These are phyloP conservation scores for Imleria badia DNA, from an alignment of 768 basidiomycete species.

Conservation along the genomic window DNA sequence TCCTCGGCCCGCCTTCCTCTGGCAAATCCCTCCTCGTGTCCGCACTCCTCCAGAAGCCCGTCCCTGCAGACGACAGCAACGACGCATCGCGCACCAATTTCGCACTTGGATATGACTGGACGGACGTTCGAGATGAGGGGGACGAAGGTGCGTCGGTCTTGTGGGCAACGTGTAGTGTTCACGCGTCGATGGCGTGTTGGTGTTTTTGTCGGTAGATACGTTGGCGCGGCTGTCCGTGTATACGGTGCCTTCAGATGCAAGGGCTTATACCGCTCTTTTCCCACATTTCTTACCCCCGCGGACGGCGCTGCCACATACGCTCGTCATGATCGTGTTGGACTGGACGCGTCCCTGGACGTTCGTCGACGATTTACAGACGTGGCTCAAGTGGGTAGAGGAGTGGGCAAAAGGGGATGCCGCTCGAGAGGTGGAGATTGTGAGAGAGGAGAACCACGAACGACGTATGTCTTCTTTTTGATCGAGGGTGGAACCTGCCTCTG, in stretches of 20 bases:
- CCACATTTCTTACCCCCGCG: slow-evolving; percentile 80
- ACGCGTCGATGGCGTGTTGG: background rate
- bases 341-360: slow-evolving; percentile 97
- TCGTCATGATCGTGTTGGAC: slow-evolving; percentile 85
- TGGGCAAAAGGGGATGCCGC: slow-evolving; percentile 72
- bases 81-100: slow-evolving; percentile 69
- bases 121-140: slow-evolving; percentile 86
- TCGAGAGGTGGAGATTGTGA: slow-evolving; percentile 68
- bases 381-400: slow-evolving; percentile 83
- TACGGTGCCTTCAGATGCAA: slow-evolving; percentile 81
- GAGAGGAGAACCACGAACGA: slow-evolving; percentile 82
- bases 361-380: slow-evolving; percentile 76
- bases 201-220: slow-evolving; percentile 54
- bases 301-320: slow-evolving; percentile 62
- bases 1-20: slow-evolving; percentile 76
- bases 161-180: background rate
- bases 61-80: slow-evolving; percentile 49
- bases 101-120: slow-evolving; percentile 90
- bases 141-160: slow-evolving; percentile 75
- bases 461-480: slow-evolving; percentile 46
- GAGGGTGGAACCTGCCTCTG: background rate
- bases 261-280: slow-evolving; percentile 66
- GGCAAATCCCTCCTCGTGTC: slow-evolving; percentile 78
- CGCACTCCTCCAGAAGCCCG: slow-evolving; percentile 67
- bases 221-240: slow-evolving; percentile 88